Base-by-base conservation (phyloP, 1,284 basidiomycete genomes). In the Stygiomarasmius scandens region DNA sequence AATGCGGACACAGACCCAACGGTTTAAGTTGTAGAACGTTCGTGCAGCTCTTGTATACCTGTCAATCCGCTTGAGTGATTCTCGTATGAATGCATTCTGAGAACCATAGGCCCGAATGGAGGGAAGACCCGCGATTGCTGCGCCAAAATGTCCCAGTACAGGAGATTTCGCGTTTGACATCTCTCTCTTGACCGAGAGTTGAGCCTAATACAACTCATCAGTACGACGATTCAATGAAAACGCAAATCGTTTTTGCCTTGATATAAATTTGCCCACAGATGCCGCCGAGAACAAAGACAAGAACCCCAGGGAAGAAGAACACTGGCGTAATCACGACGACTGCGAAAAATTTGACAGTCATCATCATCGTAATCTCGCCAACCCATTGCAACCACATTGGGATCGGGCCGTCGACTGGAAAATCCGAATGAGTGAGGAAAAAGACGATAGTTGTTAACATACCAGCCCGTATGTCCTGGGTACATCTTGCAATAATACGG, bases 131-230 rank as follows among this genome's bases (percentile, higher is more conserved):
- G 80, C 71, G 45, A 91, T 80, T 0, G 87, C 83, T 34, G 87
- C 83, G 14, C 86, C 84, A 63, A 92, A 89, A 64, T 57, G 55
- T 38, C 43, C 55, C n/a, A 89, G 78, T 6, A 92, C 81, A 0
- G 89, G 89, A 9, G 84, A 77, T 60, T 78, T 81, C 9, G 85
- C 82, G 68, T 89, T 90, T 43, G 82, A 85, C 87, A 87, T 87
- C 66, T 90, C 85, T 16, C 86, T 79, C 66, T 92, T 93, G 50
- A 92, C 87, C 10, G 86, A 84, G 27, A 93, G 74, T 67, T 93
- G 90, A n/a, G 86, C 86, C n/a, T n/a, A n/a, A n/a, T n/a, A n/a
- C n/a, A n/a, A n/a, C n/a, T n/a, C n/a, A n/a, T n/a, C n/a, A n/a
- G n/a, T n/a, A n/a, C n/a, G n/a, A n/a, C n/a, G n/a, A n/a, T n/a